Evolutionary conservation across 192 early-diverging fungal species (phyloP).

Genomic region (Umbelopsis sp.): DNA sequence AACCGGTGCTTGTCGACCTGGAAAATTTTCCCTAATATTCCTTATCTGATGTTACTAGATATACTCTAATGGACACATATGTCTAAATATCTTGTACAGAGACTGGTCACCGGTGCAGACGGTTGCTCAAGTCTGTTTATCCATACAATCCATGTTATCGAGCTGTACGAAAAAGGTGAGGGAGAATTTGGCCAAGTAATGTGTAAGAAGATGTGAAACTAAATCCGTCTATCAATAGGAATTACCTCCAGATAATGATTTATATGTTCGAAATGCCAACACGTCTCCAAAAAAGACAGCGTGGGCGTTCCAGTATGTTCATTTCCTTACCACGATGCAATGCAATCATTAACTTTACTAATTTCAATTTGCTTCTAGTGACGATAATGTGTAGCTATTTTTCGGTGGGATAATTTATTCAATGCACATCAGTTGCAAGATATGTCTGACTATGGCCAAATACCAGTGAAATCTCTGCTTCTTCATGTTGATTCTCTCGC

Average conservation of each 20-base stretch:
- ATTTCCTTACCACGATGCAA: not conserved
- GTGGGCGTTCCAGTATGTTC: conserved; percentile 60
- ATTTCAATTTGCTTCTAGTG: not conserved
- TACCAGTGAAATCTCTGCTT: too few relatives aligned
- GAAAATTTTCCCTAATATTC: not conserved
- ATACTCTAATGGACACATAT: conserved; percentile 97
- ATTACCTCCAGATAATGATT: conserved; percentile 58
- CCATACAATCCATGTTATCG: conserved; percentile 90
- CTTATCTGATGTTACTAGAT: conserved; percentile 39
- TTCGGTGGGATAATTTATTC: too few relatives aligned
- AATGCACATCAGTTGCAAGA: too few relatives aligned
- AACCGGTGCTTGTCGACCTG: not conserved
- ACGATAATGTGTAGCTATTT: not conserved
- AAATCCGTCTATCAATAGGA: conserved; percentile 38
- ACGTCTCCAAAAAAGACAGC: conserved; percentile 60
- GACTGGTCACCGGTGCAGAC: conserved; percentile 95
- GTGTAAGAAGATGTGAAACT: not conserved
- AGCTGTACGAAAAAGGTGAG: conserved; percentile 76
- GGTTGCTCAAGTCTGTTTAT: conserved; percentile 85
- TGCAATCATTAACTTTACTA: not conserved
- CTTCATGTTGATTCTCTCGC: too few relatives aligned
- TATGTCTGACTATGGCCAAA: too few relatives aligned
- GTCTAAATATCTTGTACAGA: conserved; percentile 92
- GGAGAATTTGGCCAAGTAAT: not conserved
- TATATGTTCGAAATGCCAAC: conserved; percentile 55